phyloP scores from a whole-genome alignment of 2,329 filamentous ascomycete genomes.

The Claviceps sp. region DNA sequence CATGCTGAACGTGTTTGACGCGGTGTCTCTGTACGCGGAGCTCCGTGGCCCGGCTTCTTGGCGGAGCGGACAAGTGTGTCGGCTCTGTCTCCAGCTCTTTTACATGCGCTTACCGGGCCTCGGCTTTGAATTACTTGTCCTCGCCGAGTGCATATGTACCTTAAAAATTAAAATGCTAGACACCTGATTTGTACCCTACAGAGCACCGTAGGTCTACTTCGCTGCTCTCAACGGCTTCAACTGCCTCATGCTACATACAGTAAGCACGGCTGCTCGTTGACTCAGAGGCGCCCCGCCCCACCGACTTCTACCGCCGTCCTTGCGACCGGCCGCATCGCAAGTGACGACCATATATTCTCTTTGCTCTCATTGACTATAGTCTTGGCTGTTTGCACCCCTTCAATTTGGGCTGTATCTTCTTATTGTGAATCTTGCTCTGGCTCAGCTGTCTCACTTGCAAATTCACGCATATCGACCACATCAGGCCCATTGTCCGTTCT shows the following conservation, averaged over 20 bases:
- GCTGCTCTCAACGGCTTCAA: slow-evolving; percentile 4
- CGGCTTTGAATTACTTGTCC: slow-evolving; percentile 1
- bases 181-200: background rate
- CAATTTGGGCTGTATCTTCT: background rate
- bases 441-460: background rate
- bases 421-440: background rate
- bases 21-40: background rate
- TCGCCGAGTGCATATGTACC: no score
- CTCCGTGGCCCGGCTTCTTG: slow-evolving; percentile 1
- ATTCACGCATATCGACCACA: background rate
- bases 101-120: slow-evolving; percentile 1
- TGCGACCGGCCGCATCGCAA: slow-evolving; percentile 3
- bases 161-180: no score
- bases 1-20: background rate
- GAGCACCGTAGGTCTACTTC: slow-evolving; percentile 8
- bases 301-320: slow-evolving; percentile 5
- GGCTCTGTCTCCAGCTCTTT: background rate
- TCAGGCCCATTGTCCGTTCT: background rate
- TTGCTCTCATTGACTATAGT: background rate
- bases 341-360: background rate
- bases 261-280: slow-evolving; percentile 7
- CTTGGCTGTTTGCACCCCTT: background rate
- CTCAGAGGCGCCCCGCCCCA: slow-evolving; percentile 12
- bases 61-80: background rate
- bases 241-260: background rate